Evolutionary conservation across 345 rosid species (phyloP).

Genomic region (Mercurialis annua): DNA sequence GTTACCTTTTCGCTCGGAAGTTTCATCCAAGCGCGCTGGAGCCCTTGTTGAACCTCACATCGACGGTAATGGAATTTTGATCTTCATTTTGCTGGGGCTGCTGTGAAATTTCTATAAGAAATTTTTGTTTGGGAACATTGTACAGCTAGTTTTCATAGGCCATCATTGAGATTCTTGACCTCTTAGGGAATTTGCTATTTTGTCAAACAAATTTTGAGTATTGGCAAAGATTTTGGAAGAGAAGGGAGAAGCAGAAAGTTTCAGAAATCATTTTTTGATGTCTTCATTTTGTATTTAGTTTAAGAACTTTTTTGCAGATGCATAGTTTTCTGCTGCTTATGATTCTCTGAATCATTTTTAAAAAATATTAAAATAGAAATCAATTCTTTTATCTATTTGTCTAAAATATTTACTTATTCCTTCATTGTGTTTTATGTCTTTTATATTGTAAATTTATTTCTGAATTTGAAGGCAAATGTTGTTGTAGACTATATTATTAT

Average conservation of each 20-base stretch:
- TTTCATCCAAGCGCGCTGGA: conserved; percentile 67
- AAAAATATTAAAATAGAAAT: no score
- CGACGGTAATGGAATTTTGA: conserved; percentile 64
- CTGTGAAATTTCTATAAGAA: conserved; percentile 8
- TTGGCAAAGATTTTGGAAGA: conserved; percentile 2
- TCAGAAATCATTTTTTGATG: background rate
- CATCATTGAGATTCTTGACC: background rate
- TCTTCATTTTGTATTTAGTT: background rate
- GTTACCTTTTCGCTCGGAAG: conserved; percentile 89
- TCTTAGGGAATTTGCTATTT: background rate
- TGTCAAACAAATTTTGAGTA: background rate
- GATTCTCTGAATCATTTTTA: background rate
- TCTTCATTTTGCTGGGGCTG: background rate
- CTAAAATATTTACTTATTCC: no score
- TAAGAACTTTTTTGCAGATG: background rate
- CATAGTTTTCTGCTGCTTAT: background rate
- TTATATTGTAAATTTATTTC: no score
- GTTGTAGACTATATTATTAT: no score
- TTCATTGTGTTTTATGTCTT: no score
- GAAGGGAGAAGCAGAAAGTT: background rate
- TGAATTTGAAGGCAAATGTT: no score
- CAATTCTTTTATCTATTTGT: no score
- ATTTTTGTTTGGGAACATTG: conserved; percentile 17
- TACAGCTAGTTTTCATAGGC: conserved; percentile 9
- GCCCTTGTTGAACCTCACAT: conserved; percentile 68